Evolutionary conservation across 2,329 filamentous ascomycete genomes (phyloP), one percentile per base, ranked within the genome.

Genomic region (Colletotrichum sp.): DNA sequence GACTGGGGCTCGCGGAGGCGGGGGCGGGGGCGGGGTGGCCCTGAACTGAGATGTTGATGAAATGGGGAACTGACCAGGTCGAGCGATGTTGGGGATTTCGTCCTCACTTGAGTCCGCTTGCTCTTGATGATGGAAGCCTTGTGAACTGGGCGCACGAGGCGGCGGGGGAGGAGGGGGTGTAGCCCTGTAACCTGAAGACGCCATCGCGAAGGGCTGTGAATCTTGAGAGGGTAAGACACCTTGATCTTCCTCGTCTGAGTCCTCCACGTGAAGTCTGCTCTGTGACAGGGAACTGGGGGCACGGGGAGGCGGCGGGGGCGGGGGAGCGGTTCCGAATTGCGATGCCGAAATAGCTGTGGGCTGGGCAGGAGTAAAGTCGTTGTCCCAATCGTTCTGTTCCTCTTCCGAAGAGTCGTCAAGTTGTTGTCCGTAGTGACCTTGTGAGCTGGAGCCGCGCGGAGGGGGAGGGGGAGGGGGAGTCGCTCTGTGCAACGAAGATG

Each of bases 51-150:
- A 75, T 75, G 70, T 62, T 65, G 73, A 75, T 75, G 73, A 75
- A 75, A 75, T 68, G 73, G 73, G 73, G 64, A 73, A 75, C 70
- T 75, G 73, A 75, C 70, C 73, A 73, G 73, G 64, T 73, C 70
- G 73, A 73, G 73, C 62, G 43, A 64, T 25, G 30, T 68, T 34
- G 32, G 61, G 69, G 69, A 39, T 34, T 68, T 75, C 62, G 62
- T 75, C 73, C 70, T 75, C 70, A 75, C 73, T 73, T 73, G 73
- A 75, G 73, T 64, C 69, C 56, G 48, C 30, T 56, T 68, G 73
- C 70, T 73, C 73, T 75, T 73, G 70, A 73, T 68, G 64, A 75
- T 75, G 7, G n/a, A 72, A 22, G 22, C 62, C 73, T 43, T 75
- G 73, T 39, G 73, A 48, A 43, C 69, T 67, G 5, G 69, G 39